Conservation (phyloP, 2,329 filamentous ascomycete species). For the Chrysoporthe austroafricana region DNA sequence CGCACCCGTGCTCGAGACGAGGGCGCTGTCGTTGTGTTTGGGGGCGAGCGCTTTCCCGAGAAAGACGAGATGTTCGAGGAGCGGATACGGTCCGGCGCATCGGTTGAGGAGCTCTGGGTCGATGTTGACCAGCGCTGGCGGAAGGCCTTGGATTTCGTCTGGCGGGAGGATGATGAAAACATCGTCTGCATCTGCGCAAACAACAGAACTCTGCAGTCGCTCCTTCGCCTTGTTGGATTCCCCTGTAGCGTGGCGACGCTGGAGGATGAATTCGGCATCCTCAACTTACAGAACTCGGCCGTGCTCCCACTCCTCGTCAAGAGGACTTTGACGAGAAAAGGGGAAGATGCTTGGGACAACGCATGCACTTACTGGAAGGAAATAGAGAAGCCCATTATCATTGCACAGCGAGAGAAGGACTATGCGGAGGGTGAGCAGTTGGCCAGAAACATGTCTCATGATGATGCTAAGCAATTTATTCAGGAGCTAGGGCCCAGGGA, state of each 20-base stretch:
- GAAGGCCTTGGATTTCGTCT: slow-evolving; percentile 1
- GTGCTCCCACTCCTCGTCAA: neutral
- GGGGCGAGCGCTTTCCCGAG: neutral
- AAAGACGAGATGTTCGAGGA: slow-evolving; percentile 6
- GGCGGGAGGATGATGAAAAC: neutral
- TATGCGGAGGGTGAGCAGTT: slow-evolving; percentile 2
- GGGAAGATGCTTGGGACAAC: neutral
- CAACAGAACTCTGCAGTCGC: slow-evolving; percentile 5
- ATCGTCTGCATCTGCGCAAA: slow-evolving; percentile 1
- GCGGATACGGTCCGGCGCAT: neutral
- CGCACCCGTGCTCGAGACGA: neutral
- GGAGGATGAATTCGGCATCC: slow-evolving; percentile 6
- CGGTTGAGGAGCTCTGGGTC: neutral
- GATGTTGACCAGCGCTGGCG: neutral
- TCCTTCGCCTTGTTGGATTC: neutral
- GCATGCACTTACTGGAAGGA: neutral
- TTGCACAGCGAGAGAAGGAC: slow-evolving; percentile 5
- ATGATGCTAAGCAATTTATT: neutral
- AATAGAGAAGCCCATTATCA: slow-evolving; percentile 5
- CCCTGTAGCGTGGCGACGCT: neutral
- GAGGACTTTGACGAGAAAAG: neutral
- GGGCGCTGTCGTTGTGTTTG: neutral
- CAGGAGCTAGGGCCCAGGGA: slow-evolving; percentile 4
- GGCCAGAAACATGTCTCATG: neutral
- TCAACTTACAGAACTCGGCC: neutral